These are phyloP conservation scores for Aureobasidium lini DNA, from an alignment of 2,329 filamentous ascomycete genomes.

Conservation along the genomic window DNA sequence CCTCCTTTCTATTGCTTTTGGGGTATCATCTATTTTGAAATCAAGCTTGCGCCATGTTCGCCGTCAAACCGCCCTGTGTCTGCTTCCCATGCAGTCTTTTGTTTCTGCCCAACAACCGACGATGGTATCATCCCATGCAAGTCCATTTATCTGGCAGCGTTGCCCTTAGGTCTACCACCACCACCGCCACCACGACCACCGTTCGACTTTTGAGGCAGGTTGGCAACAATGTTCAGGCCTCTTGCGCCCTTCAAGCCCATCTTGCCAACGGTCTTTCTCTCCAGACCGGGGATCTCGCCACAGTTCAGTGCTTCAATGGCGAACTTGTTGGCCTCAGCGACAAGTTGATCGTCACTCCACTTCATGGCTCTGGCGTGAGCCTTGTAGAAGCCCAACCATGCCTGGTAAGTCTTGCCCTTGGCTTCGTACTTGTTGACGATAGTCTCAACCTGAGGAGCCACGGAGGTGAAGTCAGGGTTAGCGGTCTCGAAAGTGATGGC, in stretches of 20 bases:
- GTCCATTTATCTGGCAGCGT: not conserved
- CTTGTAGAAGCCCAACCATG: slow-evolving; percentile 41
- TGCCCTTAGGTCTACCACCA: not conserved
- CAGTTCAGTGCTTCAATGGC: slow-evolving; percentile 35
- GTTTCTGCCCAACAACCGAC: not conserved
- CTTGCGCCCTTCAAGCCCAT: slow-evolving; percentile 41
- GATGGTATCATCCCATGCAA: not conserved
- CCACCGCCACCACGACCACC: slow-evolving; percentile 2
- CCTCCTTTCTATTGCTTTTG: slow-evolving; percentile 4
- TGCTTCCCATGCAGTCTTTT: not conserved
- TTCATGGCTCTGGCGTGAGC: slow-evolving; percentile 9
- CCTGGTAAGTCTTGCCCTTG: slow-evolving; percentile 39
- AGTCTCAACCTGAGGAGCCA: slow-evolving; percentile 39
- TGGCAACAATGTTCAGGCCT: slow-evolving; percentile 25
- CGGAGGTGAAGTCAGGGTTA: not conserved
- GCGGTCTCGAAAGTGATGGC: slow-evolving; percentile 32
- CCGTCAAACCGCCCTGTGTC: not conserved
- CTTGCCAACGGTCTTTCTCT: slow-evolving; percentile 39
- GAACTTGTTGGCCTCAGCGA: slow-evolving; percentile 38
- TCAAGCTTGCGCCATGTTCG: not conserved
- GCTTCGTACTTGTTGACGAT: slow-evolving; percentile 31
- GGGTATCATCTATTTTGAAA: slow-evolving; percentile 5
- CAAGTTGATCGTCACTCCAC: slow-evolving; percentile 25
- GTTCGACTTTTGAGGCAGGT: not conserved
- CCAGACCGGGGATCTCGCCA: slow-evolving; percentile 38